Percentiles rank a stretch among this genome's conserved stretches.
phyloP scores from a whole-genome alignment of 1,284 basidiomycete species.

The Ceratobasidium sp. region DNA sequence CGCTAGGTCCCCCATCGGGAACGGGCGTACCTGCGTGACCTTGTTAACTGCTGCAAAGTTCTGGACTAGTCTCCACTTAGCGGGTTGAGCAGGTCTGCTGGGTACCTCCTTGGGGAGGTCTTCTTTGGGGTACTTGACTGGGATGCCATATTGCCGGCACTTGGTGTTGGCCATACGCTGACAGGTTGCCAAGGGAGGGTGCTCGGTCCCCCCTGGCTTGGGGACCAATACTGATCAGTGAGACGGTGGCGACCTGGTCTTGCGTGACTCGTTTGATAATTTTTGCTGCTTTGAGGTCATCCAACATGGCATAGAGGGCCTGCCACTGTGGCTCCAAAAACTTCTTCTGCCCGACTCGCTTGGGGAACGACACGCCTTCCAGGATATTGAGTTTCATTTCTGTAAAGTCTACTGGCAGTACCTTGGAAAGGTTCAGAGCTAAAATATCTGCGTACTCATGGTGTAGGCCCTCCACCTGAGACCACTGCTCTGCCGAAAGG shows the following conservation, averaged over 20 bases:
- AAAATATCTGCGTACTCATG: conserved; percentile 49
- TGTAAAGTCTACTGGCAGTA: conserved; percentile 46
- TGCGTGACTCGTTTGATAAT: conserved; percentile 46
- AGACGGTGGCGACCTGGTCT: conserved; percentile 46
- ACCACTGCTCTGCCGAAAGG: conserved; percentile 42
- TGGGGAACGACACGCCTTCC: conserved; percentile 29
- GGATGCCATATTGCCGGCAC: conserved; percentile 21
- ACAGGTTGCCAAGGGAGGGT: too few relatives aligned
- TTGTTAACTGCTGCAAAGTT: conserved; percentile 49
- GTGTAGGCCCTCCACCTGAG: conserved; percentile 36
- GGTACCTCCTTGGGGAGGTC: neutral
- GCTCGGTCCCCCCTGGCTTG: conserved; percentile 46
- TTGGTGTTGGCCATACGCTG: conserved; percentile 45
- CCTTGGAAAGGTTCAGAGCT: conserved; percentile 47
- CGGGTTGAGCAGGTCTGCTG: neutral
- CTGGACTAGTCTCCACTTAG: conserved; percentile 49
- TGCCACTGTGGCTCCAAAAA: conserved; percentile 45
- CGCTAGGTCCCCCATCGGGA: conserved; percentile 40
- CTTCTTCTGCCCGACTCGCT: conserved; percentile 38
- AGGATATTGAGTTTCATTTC: conserved; percentile 48
- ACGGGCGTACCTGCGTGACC: conserved; percentile 47
- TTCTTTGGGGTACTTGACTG: conserved; percentile 9
- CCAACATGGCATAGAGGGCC: conserved; percentile 45
- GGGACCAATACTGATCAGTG: conserved; percentile 47
- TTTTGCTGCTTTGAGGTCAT: conserved; percentile 47